Percentiles rank a stretch among this genome's conserved stretches.
Conservation (phyloP, 805 yeast species). For the Scheffersomyces spartinae region DNA sequence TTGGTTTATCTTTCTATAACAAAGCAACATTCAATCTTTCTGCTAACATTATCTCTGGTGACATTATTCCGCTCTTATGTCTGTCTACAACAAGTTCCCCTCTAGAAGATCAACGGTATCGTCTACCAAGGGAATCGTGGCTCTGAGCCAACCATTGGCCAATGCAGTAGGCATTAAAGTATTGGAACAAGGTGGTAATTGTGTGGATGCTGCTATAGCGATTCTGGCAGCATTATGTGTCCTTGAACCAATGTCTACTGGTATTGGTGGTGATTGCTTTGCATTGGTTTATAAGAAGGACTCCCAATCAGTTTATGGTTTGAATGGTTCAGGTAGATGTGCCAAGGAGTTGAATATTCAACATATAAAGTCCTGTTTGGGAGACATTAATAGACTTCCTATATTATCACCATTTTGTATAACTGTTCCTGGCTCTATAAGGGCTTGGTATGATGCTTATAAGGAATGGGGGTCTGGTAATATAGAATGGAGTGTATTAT, state of each 20-base stretch:
- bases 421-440: slow-evolving; percentile 71
- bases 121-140: slow-evolving; percentile 60
- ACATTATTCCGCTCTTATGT: no score
- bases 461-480: slow-evolving; percentile 66
- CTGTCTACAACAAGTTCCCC: no score
- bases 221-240: slow-evolving; percentile 44
- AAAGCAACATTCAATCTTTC: no score
- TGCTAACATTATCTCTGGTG: no score
- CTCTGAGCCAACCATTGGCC: slow-evolving; percentile 70
- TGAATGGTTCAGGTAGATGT: slow-evolving; percentile 70
- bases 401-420: slow-evolving; percentile 43
- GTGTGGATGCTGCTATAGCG: slow-evolving; percentile 55
- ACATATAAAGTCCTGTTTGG: slow-evolving; percentile 32
- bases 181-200: slow-evolving; percentile 62
- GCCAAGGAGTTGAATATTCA: slow-evolving; percentile 41
- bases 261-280: slow-evolving; percentile 63
- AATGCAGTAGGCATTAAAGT: slow-evolving; percentile 61
- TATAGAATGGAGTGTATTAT: slow-evolving; percentile 43
- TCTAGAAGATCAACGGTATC: slow-evolving; percentile 69
- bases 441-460: slow-evolving; percentile 67
- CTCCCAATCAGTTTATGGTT: slow-evolving; percentile 43
- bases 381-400: slow-evolving; percentile 38
- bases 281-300: slow-evolving; percentile 43
- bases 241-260: slow-evolving; percentile 49
- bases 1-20: no score